Percentiles rank a stretch among this genome's conserved stretches.
Conservation (phyloP, 139 green algal species). For the Chlorella sorokiniana region DNA sequence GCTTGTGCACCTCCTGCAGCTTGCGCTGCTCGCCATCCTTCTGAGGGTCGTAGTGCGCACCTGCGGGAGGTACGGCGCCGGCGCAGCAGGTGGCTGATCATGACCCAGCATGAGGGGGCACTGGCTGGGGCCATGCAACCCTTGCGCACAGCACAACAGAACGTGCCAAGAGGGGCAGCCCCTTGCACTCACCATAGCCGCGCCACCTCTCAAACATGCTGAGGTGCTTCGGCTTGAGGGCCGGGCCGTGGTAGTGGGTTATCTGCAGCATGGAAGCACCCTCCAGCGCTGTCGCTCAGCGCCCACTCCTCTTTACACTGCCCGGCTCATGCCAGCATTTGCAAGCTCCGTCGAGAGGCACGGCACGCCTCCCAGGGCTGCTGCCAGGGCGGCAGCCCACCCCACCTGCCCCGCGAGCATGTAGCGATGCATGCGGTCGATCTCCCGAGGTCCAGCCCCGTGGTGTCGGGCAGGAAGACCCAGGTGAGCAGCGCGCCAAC, state of each 20-base stretch:
- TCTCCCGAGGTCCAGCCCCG: conserved; percentile 63
- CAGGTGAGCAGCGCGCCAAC: conserved; percentile 45
- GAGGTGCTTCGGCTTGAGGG: conserved; percentile 8
- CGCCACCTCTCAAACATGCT: conserved; percentile 7
- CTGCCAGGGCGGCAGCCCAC: not conserved
- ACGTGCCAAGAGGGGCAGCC: not conserved
- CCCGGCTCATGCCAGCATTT: too few species aligned
- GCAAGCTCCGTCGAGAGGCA: too few species aligned
- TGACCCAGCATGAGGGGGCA: not conserved
- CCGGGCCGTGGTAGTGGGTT: not conserved
- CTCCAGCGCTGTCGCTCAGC: too few species aligned
- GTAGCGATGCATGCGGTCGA: conserved; percentile 56
- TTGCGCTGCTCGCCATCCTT: conserved; percentile 13
- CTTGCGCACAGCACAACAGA: not conserved
- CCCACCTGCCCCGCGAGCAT: conserved; percentile 31
- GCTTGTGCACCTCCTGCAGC: conserved; percentile 1
- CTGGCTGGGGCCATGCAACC: too few species aligned
- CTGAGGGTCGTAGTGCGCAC: not conserved
- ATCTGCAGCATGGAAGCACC: not conserved
- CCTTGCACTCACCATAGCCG: not conserved
- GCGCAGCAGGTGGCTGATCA: not conserved
- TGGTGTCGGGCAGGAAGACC: conserved; percentile 70
- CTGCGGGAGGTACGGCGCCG: not conserved
- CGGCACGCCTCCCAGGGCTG: too few species aligned
- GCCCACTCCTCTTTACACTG: too few species aligned